phyloP scores from a whole-genome alignment of 2,329 filamentous ascomycete genomes.

The Cytospora mali region DNA sequence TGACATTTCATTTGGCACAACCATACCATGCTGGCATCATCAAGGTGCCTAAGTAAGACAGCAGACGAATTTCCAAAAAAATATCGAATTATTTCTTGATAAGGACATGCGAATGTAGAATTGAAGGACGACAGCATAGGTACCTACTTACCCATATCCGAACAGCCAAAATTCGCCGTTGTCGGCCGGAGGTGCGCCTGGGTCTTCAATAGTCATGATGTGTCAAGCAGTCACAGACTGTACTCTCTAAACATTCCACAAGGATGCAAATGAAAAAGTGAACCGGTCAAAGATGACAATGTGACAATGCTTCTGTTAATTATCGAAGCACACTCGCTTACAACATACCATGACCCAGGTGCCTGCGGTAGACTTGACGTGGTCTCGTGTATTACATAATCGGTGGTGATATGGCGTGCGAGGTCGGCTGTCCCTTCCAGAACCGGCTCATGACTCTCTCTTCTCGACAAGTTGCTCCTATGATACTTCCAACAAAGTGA shows the following conservation, averaged over 20 bases:
- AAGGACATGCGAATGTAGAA: neutral
- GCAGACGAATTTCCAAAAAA: neutral
- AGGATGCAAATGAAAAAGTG: neutral
- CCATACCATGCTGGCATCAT: neutral
- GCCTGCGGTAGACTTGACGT: neutral
- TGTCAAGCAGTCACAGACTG: no score
- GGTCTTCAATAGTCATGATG: slow-evolving; percentile 43
- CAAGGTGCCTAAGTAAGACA: neutral
- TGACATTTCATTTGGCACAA: slow-evolving; percentile 10
- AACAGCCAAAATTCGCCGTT: slow-evolving; percentile 87
- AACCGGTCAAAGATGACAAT: neutral
- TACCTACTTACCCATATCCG: slow-evolving; percentile 76
- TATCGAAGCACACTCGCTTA: neutral
- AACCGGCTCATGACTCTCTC: neutral
- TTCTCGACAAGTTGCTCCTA: neutral
- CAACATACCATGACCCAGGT: no score
- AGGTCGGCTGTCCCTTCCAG: neutral
- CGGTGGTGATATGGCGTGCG: neutral
- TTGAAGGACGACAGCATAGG: slow-evolving; percentile 19
- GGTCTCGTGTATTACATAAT: neutral
- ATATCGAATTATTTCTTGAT: no score
- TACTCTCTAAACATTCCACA: neutral
- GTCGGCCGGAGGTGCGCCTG: slow-evolving; percentile 35
- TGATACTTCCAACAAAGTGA: neutral
- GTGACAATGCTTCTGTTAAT: neutral